Evolutionary conservation across 441 rosid genomes (phyloP), one percentile per base, ranked within the genome.

Genomic region (Macaranga tanarius): DNA sequence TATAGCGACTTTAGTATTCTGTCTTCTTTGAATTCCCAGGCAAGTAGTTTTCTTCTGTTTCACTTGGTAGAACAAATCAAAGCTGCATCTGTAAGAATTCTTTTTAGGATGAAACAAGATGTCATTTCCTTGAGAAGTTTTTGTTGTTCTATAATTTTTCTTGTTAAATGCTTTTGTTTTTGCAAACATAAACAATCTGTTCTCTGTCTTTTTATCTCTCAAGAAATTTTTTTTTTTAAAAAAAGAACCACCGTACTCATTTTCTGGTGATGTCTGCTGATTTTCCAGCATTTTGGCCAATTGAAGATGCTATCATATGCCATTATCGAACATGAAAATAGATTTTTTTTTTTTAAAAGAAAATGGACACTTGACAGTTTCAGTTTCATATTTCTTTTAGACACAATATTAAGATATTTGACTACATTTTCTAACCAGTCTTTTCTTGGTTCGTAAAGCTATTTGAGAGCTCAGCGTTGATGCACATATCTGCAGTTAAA

Each of bases 11-110:
- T 93, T 82, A 82, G 78, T 79, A 86, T 93, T 81, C 91, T 96
- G 62, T 93, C 99, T 73, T 96, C 99, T 72, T 86, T 96, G 81
- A 96, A 93, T 86, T 92, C 96, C 77, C 99, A 96, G 95, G 99
- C 92, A 88, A 80, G 79, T 67, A 48, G 67, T 72, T 23, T 66
- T 38, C 58, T 58, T 10, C 38, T 45, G 26, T 28, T 40, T 26
- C 65, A 15, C 57, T 65, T 72, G 28, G 69, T 70, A 44, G 26
- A 28, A 38, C 40, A 71, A 73, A 40, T 70, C 11, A 13, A 62
- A 38, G 65, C 34, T 63, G 47, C 60, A 62, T 66, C 19, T 60
- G 11, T 44, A 38, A 58, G 56, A 67, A 64, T 20, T 75, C 6
- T 40, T 71, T 50, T 48, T 17, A 51, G 47, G 47, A 59, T 59